Conservation (phyloP, 2,329 filamentous ascomycete genomes). For the Colletotrichum scovillei region DNA sequence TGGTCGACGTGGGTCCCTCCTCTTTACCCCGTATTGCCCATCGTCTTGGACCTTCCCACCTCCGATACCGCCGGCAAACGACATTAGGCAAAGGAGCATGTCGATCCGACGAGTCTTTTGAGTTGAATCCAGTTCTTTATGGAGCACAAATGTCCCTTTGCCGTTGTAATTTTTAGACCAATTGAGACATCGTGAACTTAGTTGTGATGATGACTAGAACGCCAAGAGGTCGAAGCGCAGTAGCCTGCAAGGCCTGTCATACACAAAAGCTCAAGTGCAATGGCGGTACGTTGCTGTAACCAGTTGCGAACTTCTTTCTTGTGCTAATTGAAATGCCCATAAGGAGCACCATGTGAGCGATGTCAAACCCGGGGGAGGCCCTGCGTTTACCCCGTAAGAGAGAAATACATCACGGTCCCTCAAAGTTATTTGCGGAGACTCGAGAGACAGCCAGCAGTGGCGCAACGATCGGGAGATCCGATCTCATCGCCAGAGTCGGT, state of each 20-base stretch:
- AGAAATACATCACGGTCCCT: conserved; percentile 24
- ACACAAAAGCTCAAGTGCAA: conserved; percentile 37
- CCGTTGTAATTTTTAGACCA: background rate
- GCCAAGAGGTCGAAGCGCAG: conserved; percentile 30
- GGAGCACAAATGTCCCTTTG: background rate
- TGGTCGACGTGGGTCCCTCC: background rate
- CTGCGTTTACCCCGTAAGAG: conserved; percentile 34
- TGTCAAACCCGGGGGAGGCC: background rate
- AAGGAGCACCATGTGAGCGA: conserved; percentile 21
- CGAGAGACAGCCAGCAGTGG: conserved; percentile 17
- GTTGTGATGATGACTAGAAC: background rate
- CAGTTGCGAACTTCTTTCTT: background rate
- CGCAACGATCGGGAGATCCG: background rate
- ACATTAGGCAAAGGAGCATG: background rate
- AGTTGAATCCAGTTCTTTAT: background rate
- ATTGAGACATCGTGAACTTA: background rate
- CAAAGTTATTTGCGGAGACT: conserved; percentile 36
- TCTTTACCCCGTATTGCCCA: background rate
- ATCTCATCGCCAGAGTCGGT: background rate
- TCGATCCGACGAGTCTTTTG: background rate
- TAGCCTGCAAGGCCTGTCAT: conserved; percentile 36
- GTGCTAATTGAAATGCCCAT: background rate
- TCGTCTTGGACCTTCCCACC: background rate
- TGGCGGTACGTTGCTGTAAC: conserved; percentile 11
- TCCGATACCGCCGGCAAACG: background rate